Evolutionary conservation across 2,329 filamentous ascomycete genomes (phyloP), one percentile per base, ranked within the genome.

Genomic region (Scedosporium aurantiacum): DNA sequence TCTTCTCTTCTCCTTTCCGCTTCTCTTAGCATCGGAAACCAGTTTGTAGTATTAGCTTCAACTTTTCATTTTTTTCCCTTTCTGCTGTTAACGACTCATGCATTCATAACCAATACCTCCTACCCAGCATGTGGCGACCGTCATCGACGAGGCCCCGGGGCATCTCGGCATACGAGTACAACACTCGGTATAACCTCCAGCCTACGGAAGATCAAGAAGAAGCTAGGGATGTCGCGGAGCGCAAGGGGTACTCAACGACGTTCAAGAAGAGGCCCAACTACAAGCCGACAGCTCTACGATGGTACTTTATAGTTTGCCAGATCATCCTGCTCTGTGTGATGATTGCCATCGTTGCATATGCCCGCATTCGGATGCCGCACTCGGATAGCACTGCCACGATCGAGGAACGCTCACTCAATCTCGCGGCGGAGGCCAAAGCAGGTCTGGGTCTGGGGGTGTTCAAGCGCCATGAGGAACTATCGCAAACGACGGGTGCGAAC

Each of bases 221-320:
- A 59, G 3, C 55, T 18, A 10, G 37, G 18, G 23, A 61, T 12
- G 25, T 16, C 10, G 14, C 54, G 16, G 52, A 63, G 57, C 64
- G 62, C 45, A 63, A 61, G 16, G 43, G 6, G 3, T 45, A 16
- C 7, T 25, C 18, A 2, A 45, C 59, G 5, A 43, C 59, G 1
- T 61, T 32, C 1, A 57, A 57, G 23, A 54, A 54, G 37, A 41
- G 58, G n/a, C 67, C 69, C 1, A 66, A 70, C 64, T 72, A 73
- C 64, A 68, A 68, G 60, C 72, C 72, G 1, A 70, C 65, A 57
- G 64, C 71, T 18, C 61, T 74, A 60, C 66, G 66, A 63, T 72
- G 71, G 71, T 70, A 70, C 2, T 74, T 73, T 55, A 67, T 74
- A 55, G 43, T 60, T 1, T 21, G 40, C 37, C 61, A 69, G 56